phyloP scores from a whole-genome alignment of 2,329 filamentous ascomycete species.

The Diaporthe ampelina region DNA sequence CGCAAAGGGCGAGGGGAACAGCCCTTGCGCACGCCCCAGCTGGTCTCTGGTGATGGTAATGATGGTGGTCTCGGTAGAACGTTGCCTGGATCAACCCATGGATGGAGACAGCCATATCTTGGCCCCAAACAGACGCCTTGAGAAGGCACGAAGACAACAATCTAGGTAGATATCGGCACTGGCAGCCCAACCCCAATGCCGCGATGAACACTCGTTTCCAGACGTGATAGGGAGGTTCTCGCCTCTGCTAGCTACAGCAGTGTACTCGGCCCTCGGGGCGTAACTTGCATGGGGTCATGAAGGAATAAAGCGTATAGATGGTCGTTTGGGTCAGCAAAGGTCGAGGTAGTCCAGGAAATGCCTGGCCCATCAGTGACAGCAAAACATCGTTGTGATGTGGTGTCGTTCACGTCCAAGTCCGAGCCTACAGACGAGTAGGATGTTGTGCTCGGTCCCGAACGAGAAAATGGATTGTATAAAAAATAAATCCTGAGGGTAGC shows the following conservation, averaged over 20 bases:
- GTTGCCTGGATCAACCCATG: slow-evolving; percentile 1
- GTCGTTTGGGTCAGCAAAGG: neutral
- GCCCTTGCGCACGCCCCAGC: neutral
- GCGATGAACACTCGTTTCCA: neutral
- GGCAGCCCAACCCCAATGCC: slow-evolving; percentile 5
- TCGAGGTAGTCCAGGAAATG: slow-evolving; percentile 8
- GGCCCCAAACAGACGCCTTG: neutral
- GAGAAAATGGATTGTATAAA: neutral
- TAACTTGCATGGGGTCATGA: neutral
- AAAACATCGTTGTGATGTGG: slow-evolving; percentile 9
- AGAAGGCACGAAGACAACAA: neutral
- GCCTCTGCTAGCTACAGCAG: neutral
- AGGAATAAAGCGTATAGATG: neutral
- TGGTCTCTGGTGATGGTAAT: neutral
- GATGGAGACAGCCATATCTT: slow-evolving; percentile 20
- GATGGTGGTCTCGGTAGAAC: neutral
- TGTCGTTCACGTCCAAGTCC: slow-evolving; percentile 8
- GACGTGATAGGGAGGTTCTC: neutral
- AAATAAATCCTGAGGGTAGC: neutral
- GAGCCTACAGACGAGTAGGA: slow-evolving; percentile 1
- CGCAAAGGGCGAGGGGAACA: neutral
- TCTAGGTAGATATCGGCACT: neutral
- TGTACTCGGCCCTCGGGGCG: neutral
- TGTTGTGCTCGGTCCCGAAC: neutral
- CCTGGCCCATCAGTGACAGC: slow-evolving; percentile 4